Evolutionary conservation across 2,329 filamentous ascomycete species (phyloP).

Genomic region (Diaporthe humulicola): DNA sequence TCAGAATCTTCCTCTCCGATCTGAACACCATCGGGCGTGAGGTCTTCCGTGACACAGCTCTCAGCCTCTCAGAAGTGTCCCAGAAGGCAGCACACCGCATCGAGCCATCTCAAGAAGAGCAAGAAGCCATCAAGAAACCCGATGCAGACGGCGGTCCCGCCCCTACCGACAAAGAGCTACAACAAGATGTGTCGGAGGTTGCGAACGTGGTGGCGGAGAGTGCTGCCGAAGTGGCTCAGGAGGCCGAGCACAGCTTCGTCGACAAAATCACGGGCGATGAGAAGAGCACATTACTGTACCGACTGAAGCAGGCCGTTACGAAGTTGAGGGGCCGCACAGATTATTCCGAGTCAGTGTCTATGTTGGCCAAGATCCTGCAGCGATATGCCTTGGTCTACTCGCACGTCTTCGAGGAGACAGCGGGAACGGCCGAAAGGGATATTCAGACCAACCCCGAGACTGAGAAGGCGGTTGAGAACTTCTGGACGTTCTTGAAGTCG

Average conservation of each 20-base stretch:
- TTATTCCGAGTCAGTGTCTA: conserved; percentile 89
- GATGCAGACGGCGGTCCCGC: conserved; percentile 61
- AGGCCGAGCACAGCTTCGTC: conserved; percentile 77
- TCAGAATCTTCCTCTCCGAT: conserved; percentile 87
- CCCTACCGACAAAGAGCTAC: conserved; percentile 74
- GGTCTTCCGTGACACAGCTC: conserved; percentile 88
- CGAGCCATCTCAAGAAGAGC: conserved; percentile 75
- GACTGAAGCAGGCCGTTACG: conserved; percentile 81
- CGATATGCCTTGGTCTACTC: conserved; percentile 85
- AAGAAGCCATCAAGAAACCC: conserved; percentile 64
- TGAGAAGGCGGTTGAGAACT: conserved; percentile 81
- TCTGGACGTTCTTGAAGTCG: conserved; percentile 84
- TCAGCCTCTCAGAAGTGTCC: conserved; percentile 81
- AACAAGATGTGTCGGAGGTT: conserved; percentile 67
- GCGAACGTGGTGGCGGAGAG: conserved; percentile 67
- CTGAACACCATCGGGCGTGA: conserved; percentile 83
- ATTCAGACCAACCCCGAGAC: conserved; percentile 80
- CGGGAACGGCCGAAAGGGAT: conserved; percentile 76
- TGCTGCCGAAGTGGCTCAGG: conserved; percentile 63
- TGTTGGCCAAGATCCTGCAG: conserved; percentile 79
- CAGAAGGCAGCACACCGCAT: conserved; percentile 80
- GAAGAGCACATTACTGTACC: conserved; percentile 77
- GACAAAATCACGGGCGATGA: conserved; percentile 82
- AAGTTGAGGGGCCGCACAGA: conserved; percentile 82
- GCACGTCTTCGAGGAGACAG: conserved; percentile 76